phyloP scores from a whole-genome alignment of 345 rosid species.

The Melastoma malabathricum region DNA sequence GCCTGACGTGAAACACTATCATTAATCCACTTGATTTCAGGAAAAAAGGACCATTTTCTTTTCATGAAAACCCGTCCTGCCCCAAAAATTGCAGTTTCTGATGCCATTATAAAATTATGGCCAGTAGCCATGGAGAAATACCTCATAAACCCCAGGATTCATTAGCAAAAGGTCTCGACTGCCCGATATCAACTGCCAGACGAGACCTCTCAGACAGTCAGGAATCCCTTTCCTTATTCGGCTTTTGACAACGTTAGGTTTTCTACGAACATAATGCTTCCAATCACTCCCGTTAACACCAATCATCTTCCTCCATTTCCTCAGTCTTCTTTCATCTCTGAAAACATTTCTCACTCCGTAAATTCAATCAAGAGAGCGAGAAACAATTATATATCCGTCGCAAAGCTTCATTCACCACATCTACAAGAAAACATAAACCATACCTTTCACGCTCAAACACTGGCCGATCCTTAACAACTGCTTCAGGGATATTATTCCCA shows the following conservation, averaged over 20 bases:
- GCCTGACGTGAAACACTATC: no score
- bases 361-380: not conserved
- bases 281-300: slow-evolving; percentile 96
- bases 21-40: no score
- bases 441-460: slow-evolving; percentile 43
- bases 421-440: slow-evolving; percentile 1
- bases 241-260: slow-evolving; percentile 81
- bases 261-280: slow-evolving; percentile 79
- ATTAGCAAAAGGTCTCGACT: slow-evolving; percentile 86
- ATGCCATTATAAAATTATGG: no score
- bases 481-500: slow-evolving; percentile 30
- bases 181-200: slow-evolving; percentile 95
- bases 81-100: no score
- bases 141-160: slow-evolving; percentile 97
- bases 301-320: slow-evolving; percentile 98
- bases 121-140: slow-evolving; percentile 2
- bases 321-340: slow-evolving; percentile 80
- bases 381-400: not conserved
- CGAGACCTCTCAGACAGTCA: slow-evolving; percentile 95
- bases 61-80: no score
- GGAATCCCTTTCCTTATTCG: slow-evolving; percentile 87
- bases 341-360: slow-evolving; percentile 5
- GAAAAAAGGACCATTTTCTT: no score
- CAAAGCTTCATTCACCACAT: slow-evolving; percentile 2
- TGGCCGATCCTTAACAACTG: slow-evolving; percentile 35